Base-by-base conservation (phyloP, 2,329 filamentous ascomycete genomes). In the Fusarium sp. region DNA sequence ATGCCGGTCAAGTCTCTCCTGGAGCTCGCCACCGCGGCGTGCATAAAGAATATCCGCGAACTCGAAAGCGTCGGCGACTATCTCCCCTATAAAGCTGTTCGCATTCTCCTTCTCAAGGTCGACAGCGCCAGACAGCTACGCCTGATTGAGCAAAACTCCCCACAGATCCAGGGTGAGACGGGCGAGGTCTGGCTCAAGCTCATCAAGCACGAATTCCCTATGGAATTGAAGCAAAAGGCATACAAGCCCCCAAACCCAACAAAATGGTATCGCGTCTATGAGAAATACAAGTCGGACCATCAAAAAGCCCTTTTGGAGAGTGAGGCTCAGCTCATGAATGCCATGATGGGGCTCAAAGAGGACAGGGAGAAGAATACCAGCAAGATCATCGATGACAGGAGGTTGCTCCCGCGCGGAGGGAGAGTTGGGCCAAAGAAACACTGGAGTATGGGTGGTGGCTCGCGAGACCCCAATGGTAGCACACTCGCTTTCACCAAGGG, bases 221-320 rank as follows among this genome's bases (percentile, higher is more conserved):
- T 87, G 56, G 90, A 88, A 77, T 79, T 80, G 67, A 83, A 89
- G 41, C 80, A 82, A 45, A 88, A 91, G 75, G 86, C 87, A 25
- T 87, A 89, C 70, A 82, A 87, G 23, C 92, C 92, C 1, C 84
- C 84, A 56, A 85, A 92, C 65, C 87, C 90, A 0, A 82, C 82
- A 35, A 88, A 88, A 62, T 97, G 94, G 94, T 88, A 90, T 75
- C 88, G 90, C 56, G 84, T 96, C 15, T 97, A 96, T 80, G 82
- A 85, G 67, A 88, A 88, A 66, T 90, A 94, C 74, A 84, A 87
- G 67, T 82, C 82, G 41, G 82, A 90, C 65, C 85, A 88, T 37
- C 81, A 87, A 33, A 80, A 83, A 51, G 83, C 87, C 52, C 83
- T 90, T 9, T 82, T 86, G 49, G 86, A 86, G 63, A 89, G 90